A percentile compares a stretch with the other conserved stretches of the same genome.
phyloP scores from a whole-genome alignment of 306 rosid genomes.

The Cicer chorassanicum region DNA sequence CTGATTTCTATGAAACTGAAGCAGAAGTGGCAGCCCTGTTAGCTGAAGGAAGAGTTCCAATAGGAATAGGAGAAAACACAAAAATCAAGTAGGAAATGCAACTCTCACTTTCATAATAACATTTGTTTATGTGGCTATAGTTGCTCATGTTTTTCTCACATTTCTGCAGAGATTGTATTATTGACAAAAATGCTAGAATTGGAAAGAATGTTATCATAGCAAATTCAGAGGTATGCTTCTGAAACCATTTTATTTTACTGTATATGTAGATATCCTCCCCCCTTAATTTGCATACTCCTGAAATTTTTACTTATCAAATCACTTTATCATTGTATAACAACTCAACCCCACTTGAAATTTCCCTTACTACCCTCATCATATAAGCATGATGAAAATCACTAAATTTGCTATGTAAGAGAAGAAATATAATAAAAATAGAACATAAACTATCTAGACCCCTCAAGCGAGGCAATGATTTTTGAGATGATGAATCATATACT shows the following conservation, averaged over 20 bases:
- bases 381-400: neutral
- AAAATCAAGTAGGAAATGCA: slow-evolving; percentile 64
- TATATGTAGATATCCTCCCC: neutral
- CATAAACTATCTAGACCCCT: too few relatives aligned
- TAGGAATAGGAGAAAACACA: slow-evolving; percentile 90
- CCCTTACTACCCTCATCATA: neutral
- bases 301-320: neutral
- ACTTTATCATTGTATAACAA: neutral
- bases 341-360: neutral
- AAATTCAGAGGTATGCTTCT: slow-evolving; percentile 70
- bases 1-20: slow-evolving; percentile 88
- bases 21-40: slow-evolving; percentile 63
- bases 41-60: slow-evolving; percentile 88
- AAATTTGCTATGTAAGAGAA: neutral
- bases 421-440: neutral
- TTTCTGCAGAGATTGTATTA: slow-evolving; percentile 79
- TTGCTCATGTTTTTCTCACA: slow-evolving; percentile 32
- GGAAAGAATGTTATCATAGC: slow-evolving; percentile 82
- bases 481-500: slow-evolving; percentile 22
- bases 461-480: neutral
- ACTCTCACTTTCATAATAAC: slow-evolving; percentile 26
- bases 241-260: neutral
- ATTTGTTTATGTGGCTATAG: slow-evolving; percentile 27
- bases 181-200: slow-evolving; percentile 90
- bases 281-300: neutral